These are phyloP conservation scores for Tardiomyces digboiensis DNA, from an alignment of 1,139 yeast genomes.

Conservation along the genomic window DNA sequence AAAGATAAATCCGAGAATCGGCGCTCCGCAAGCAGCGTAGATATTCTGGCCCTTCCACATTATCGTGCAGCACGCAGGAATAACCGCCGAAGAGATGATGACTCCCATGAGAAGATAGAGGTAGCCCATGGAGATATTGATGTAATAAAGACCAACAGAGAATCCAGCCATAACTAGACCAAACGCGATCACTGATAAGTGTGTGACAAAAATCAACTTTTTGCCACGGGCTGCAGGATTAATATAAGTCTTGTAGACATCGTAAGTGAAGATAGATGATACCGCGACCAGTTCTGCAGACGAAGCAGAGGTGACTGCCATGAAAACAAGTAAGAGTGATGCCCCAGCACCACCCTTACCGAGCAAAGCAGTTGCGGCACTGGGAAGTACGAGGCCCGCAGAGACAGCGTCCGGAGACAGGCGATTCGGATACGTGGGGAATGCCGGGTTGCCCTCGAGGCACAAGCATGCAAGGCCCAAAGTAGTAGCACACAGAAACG, in stretches of 20 bases:
- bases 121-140: conserved; percentile 79
- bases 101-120: conserved; percentile 82
- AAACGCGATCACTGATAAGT: conserved; percentile 51
- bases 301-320: conserved; percentile 58
- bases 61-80: conserved; percentile 65
- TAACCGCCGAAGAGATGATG: conserved; percentile 76
- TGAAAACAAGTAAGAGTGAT: conserved; percentile 63
- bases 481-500: conserved; percentile 72
- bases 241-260: conserved; percentile 69
- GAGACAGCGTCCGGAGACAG: conserved; percentile 60
- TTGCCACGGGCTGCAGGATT: conserved; percentile 72
- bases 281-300: conserved; percentile 81
- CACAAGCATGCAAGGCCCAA: conserved; percentile 77
- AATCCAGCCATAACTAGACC: conserved; percentile 73
- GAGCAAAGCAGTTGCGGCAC: conserved; percentile 75
- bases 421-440: conserved; percentile 67
- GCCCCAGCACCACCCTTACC: conserved; percentile 88
- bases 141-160: conserved; percentile 73
- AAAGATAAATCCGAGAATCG: conserved; percentile 37
- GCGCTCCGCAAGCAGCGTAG: conserved; percentile 34
- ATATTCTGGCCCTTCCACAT: conserved; percentile 58
- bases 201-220: conserved; percentile 58
- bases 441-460: conserved; percentile 52
- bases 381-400: conserved; percentile 78
- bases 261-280: conserved; percentile 76